Percentiles rank a stretch among this genome's conserved stretches.
Conservation (phyloP, 1,284 basidiomycete genomes). For the Grifola frondosa region DNA sequence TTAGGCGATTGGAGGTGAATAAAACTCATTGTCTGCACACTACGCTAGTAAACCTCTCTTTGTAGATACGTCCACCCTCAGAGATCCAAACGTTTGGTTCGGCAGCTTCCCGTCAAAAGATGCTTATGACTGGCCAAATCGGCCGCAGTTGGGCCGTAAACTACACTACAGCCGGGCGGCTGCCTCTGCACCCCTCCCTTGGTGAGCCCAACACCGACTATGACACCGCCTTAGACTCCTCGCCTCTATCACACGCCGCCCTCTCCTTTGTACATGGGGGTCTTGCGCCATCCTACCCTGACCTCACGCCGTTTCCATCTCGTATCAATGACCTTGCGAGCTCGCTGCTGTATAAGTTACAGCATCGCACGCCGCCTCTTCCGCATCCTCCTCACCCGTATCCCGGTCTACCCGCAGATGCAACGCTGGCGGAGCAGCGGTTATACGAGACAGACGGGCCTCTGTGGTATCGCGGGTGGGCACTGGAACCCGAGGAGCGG, state of each 20-base stretch:
- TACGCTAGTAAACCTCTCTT: neutral
- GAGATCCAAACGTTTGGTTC: slow-evolving; percentile 82
- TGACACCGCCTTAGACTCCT: slow-evolving; percentile 35
- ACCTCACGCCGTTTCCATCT: slow-evolving; percentile 77
- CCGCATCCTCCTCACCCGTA: slow-evolving; percentile 83
- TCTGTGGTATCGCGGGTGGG: slow-evolving; percentile 91
- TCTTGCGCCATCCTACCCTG: slow-evolving; percentile 69
- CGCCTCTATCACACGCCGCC: slow-evolving; percentile 70
- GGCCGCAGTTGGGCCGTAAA: slow-evolving; percentile 84
- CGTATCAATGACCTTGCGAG: slow-evolving; percentile 74
- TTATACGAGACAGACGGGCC: slow-evolving; percentile 80
- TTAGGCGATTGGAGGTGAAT: slow-evolving; percentile 81
- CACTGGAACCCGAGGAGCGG: slow-evolving; percentile 63
- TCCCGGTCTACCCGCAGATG: slow-evolving; percentile 67
- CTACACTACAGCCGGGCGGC: slow-evolving; percentile 80
- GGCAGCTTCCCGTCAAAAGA: slow-evolving; percentile 65
- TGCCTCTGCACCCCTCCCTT: slow-evolving; percentile 73
- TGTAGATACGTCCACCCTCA: slow-evolving; percentile 74
- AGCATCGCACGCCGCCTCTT: slow-evolving; percentile 54
- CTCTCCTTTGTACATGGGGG: slow-evolving; percentile 89
- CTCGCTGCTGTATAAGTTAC: slow-evolving; percentile 65
- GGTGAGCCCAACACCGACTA: slow-evolving; percentile 74
- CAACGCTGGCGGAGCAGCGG: slow-evolving; percentile 65
- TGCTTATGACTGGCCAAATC: slow-evolving; percentile 75
- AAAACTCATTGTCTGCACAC: neutral